Base-by-base conservation (phyloP, 768 basidiomycete genomes). In the Serendipita indica region DNA sequence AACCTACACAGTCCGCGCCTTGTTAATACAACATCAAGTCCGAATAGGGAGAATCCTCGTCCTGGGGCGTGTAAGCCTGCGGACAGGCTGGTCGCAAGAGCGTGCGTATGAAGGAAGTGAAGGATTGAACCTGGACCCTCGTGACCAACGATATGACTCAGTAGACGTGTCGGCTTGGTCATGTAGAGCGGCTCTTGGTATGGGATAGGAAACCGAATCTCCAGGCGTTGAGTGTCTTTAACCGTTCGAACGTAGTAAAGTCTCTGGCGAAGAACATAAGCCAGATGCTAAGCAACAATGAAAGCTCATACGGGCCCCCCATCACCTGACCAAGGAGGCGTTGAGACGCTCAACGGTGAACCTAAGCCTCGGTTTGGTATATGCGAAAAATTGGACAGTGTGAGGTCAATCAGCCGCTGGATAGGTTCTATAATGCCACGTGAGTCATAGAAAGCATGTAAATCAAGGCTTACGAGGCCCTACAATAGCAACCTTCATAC, bases 111-210 rank as follows among this genome's bases (percentile, higher is more conserved):
- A 6, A 54, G 10, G 10, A 54, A n/a, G 32, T 54, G 4, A 30
- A 54, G 30, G 20, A 32, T 33, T 10, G 49, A 54, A 7, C 49
- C 49, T 10, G 49, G 49, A n/a, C 49, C 72, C 62, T 73, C 72
- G 60, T 73, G 72, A 3, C 72, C 72, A 43, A 73, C 58, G 63
- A 72, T 71, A 59, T 73, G 71, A 32, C 67, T 65, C 35, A 73
- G 61, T 61, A 69, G 71, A 54, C 68, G 65, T n/a, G 66, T 66
- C 0, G 72, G 72, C 69, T 62, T 62, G 25, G 57, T 32, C 39
- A 52, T 37, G 41, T 63, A 64, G 20, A 45, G 58, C 12, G 61
- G 59, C 12, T 57, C 33, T 33, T 60, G 60, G 57, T 59, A 60
- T 12, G 64, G 64, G 33, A 65, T 58, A 39, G 30, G 32, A 60